Evolutionary conservation across 805 yeast species (phyloP), one percentile per base, ranked within the genome.

Genomic region (Starmerella floris): DNA sequence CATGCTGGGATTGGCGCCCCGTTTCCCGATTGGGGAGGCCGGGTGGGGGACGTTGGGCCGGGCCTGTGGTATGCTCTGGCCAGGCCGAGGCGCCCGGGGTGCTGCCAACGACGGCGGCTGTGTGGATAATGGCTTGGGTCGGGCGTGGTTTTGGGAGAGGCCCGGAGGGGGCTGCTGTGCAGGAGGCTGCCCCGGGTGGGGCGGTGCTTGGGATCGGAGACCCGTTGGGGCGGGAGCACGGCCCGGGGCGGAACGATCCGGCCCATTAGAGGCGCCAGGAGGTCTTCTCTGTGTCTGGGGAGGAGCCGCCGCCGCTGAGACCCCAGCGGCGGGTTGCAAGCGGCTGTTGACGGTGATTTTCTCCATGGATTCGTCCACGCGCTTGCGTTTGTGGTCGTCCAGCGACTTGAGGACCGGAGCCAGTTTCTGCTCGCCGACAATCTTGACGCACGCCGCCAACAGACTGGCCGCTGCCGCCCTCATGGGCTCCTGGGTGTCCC

Each of bases 401-500:
- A 88, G 65, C n/a, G 72, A 71, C 16, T 76, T 85, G 42, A 83
- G 57, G 37, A 69, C 69, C 3, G 70, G 65, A 39, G 64, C 73
- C 50, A 84, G 62, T 40, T 74, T 77, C 40, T 85, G 65, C 54
- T 74, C 79, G 0, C 95, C 95, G 13, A 77, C 69, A n/a, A 84
- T 70, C 59, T 81, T 83, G 79, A 83, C 78, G 39, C 85, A 60
- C 0, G 82, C 75, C 5, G 95, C 97, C 30, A 85, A 70, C 51
- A 77, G 68, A 54, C 79, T 82, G 35, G 84, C 79, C 0, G 88
- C 79, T 4, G 77, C 76, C 39, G 77, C 73, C 56, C 98, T 73
- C 2, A 83, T 79, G 1, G 88, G 82, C 37, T 84, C 93, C 56
- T 79, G 82, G 0, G 94, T 77, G 51, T 91, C 98, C 32, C 73